Percentiles rank a stretch among this genome's conserved stretches.
Evolutionary conservation across 345 rosid species (phyloP).

Genomic region (Brassica cretica): DNA sequence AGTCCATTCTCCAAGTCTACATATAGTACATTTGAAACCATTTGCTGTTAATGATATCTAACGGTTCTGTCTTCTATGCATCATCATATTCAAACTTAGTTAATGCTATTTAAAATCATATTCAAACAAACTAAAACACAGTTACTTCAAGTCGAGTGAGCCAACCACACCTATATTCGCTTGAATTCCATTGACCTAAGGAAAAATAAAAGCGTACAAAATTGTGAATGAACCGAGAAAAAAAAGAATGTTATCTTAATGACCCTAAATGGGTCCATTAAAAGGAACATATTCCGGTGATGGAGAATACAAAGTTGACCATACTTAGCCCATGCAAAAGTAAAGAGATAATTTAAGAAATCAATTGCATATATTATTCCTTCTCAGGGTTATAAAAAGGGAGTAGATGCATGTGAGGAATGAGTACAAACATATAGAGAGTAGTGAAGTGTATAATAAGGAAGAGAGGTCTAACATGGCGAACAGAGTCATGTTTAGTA

Average conservation of each 20-base stretch:
- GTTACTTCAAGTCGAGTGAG: neutral
- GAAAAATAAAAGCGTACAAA: neutral
- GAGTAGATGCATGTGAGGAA: conserved; percentile 13
- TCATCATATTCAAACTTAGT: neutral
- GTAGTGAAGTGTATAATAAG: conserved; percentile 11
- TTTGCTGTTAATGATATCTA: neutral
- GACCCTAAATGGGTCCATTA: conserved; percentile 25
- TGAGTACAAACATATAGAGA: neutral
- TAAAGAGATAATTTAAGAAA: conserved; percentile 8
- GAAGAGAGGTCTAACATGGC: conserved; percentile 34
- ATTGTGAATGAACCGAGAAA: conserved; percentile 8
- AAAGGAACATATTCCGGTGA: conserved; percentile 29
- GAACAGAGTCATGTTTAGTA: conserved; percentile 37
- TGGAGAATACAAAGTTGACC: conserved; percentile 35
- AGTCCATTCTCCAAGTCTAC: neutral
- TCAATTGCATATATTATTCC: conserved; percentile 33
- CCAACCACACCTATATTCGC: neutral
- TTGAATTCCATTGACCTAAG: neutral
- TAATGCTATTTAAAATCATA: neutral
- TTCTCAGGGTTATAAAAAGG: conserved; percentile 34
- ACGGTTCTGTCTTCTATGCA: neutral
- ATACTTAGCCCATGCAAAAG: conserved; percentile 30
- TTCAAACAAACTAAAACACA: neutral
- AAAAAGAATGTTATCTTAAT: neutral
- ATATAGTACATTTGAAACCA: neutral